Evolutionary conservation across 2,329 filamentous ascomycete genomes (phyloP).

Genomic region (Neoscytalidium dimidiatum): DNA sequence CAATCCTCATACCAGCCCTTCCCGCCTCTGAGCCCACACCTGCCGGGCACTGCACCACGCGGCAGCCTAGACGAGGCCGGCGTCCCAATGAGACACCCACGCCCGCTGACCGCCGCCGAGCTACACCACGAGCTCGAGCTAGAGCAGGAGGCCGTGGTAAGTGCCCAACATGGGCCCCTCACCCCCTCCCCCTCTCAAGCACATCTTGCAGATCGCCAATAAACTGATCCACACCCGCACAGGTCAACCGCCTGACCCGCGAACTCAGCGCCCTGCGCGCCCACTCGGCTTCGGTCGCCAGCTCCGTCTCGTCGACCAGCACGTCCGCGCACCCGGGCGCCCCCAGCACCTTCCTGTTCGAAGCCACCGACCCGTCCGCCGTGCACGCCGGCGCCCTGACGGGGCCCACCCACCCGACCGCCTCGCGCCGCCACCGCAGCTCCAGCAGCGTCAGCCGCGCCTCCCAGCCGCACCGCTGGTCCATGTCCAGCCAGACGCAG

Average conservation of each 20-base stretch:
- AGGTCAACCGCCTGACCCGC: conserved; percentile 91
- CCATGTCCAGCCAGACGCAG: conserved; percentile 32
- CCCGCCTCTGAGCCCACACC: conserved; percentile 38
- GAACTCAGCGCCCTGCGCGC: conserved; percentile 83
- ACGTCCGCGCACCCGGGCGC: conserved; percentile 40
- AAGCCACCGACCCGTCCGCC: conserved; percentile 50
- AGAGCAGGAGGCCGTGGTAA: conserved; percentile 89
- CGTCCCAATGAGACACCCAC: conserved; percentile 76
- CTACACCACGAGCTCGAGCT: conserved; percentile 88
- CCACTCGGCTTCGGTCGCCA: conserved; percentile 64
- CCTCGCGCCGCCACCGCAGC: conserved; percentile 58
- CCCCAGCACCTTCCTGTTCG: conserved; percentile 38
- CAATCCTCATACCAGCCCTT: conserved; percentile 36
- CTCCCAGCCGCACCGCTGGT: conserved; percentile 34
- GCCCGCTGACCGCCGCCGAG: conserved; percentile 84
- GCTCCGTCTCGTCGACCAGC: conserved; percentile 52
- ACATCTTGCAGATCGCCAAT: not conserved
- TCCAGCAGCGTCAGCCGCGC: conserved; percentile 50
- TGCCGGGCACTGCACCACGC: conserved; percentile 26
- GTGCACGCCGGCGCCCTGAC: conserved; percentile 44
- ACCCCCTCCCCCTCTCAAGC: not conserved
- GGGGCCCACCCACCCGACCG: conserved; percentile 54
- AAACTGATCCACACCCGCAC: conserved; percentile 2
- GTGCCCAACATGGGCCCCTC: conserved; percentile 27
- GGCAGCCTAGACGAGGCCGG: conserved; percentile 47